Evolutionary conservation across 2,329 filamentous ascomycete genomes (phyloP), one percentile per base, ranked within the genome.

Genomic region (Pseudocercospora cruenta): DNA sequence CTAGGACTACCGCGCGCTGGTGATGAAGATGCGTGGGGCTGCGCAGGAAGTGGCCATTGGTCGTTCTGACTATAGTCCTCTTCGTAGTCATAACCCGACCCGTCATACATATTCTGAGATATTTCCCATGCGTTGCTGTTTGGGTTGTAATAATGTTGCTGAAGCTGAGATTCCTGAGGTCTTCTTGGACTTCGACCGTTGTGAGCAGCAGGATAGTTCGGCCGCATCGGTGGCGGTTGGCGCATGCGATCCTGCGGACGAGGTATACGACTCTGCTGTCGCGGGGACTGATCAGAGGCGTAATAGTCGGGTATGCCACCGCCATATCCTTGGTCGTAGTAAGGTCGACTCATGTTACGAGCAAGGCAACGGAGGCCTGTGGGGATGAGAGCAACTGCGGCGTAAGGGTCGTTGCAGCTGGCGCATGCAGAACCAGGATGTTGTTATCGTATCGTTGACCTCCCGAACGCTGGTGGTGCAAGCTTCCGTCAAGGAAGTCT

Each of bases 31-130:
- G 63, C 45, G 9, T 54, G 51, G 31, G 67, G 60, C 9, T 59
- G 63, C 2, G 31, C 60, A 8, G 72, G 68, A 26, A 75, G 65
- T 9, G 73, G 74, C 74, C 73, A 75, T 60, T 74, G 67, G 49
- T 73, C 70, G 43, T 58, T 49, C 39, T 68, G 69, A 5, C 53
- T 66, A 31, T 69, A 70, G 33, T 64, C 64, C 22, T 70, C 70
- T 45, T 65, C 53, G 26, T 68, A 67, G 49, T 67, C 72, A 60
- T 74, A 74, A 5, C 60, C 72, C 54, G 65, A 72, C 31, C 70
- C 72, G 47, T 76, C 72, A 49, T 75, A 75, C 53, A 72, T 45
- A 54, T 69, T 67, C 54, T 72, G 68, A 31, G 68, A 68, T 5
- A 59, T 60, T 10, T 72, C 68, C 60, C 67, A 63, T 24, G 66